Conservation (phyloP, 805 yeast genomes). For the Saccharomycopsis vini region DNA sequence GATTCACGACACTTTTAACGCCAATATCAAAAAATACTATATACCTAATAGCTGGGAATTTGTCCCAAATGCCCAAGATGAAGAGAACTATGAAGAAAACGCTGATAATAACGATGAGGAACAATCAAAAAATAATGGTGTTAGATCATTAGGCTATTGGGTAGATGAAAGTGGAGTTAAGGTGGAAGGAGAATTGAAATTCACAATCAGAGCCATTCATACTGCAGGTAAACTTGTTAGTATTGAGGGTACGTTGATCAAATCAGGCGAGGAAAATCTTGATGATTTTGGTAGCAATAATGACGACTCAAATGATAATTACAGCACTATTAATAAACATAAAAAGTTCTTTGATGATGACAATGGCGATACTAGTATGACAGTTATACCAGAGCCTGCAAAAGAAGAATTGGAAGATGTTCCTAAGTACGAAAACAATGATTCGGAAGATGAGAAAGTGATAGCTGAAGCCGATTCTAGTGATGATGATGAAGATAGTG, state of each 20-base stretch:
- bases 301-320: background rate
- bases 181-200: constrained; percentile 74
- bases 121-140: constrained; percentile 46
- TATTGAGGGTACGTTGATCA: constrained; percentile 75
- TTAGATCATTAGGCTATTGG: constrained; percentile 80
- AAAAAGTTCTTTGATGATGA: constrained; percentile 18
- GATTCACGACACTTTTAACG: constrained; percentile 90
- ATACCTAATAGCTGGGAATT: constrained; percentile 87
- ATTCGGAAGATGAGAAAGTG: constrained; percentile 12
- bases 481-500: constrained; percentile 15
- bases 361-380: constrained; percentile 11
- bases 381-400: constrained; percentile 16
- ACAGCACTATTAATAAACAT: constrained; percentile 8
- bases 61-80: constrained; percentile 70
- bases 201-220: constrained; percentile 63
- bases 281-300: constrained; percentile 38
- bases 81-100: constrained; percentile 48
- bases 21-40: constrained; percentile 73
- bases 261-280: constrained; percentile 47
- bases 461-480: constrained; percentile 15
- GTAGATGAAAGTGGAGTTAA: constrained; percentile 62
- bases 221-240: constrained; percentile 77
- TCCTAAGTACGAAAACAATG: constrained; percentile 9
- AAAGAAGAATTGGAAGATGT: constrained; percentile 15
- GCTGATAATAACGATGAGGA: constrained; percentile 5